Percentiles rank a stretch among this genome's conserved stretches.
phyloP scores from a whole-genome alignment of 306 rosid species.

The Comarum palustre region DNA sequence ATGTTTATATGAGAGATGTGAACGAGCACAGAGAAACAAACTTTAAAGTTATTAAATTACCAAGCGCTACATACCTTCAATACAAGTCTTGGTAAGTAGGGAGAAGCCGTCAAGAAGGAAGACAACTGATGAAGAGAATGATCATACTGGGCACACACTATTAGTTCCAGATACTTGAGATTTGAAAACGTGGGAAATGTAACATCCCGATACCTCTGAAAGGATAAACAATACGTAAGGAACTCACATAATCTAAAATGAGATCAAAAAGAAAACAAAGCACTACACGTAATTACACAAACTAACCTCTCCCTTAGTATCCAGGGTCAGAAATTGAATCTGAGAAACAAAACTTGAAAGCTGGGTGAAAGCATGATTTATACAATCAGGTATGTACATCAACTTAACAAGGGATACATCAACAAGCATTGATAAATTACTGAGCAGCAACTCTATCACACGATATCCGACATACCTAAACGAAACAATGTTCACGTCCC shows the following conservation, averaged over 20 bases:
- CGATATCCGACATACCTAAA: neutral
- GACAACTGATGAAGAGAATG: neutral
- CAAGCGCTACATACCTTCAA: neutral
- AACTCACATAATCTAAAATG: neutral
- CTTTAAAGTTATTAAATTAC: neutral
- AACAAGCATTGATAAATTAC: neutral
- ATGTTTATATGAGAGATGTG: too few relatives aligned
- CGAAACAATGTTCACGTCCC: neutral
- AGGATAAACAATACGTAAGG: neutral
- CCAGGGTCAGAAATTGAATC: neutral
- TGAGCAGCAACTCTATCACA: neutral
- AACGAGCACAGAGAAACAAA: neutral
- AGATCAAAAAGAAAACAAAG: neutral
- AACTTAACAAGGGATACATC: neutral
- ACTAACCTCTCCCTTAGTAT: neutral
- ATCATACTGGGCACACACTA: neutral
- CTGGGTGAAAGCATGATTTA: neutral
- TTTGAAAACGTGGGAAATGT: neutral
- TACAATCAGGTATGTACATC: neutral
- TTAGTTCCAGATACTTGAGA: neutral
- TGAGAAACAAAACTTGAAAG: neutral
- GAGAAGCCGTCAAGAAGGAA: neutral
- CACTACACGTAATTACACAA: neutral
- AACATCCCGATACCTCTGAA: neutral
- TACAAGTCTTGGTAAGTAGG: neutral